Evolutionary conservation across 495 filamentous ascomycete species (phyloP).

Genomic region (Aspergillus affinis): DNA sequence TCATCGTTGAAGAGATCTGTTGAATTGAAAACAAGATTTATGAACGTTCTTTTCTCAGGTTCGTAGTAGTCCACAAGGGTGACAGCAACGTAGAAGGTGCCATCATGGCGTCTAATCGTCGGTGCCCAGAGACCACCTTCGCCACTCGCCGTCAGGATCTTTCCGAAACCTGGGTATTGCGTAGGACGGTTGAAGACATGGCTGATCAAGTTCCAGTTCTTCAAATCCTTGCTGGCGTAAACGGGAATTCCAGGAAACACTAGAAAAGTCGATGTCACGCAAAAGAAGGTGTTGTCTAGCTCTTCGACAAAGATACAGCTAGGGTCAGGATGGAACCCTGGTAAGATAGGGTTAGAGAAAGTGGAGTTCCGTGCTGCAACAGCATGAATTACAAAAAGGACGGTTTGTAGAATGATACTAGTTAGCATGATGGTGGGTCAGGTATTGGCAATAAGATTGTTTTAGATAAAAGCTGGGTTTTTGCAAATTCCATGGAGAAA

Average conservation of each 20-base stretch:
- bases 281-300: neutral
- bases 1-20: neutral
- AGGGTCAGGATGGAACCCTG: neutral
- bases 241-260: neutral
- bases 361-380: neutral
- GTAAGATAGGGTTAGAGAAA: neutral
- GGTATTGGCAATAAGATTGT: too few species aligned
- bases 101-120: neutral
- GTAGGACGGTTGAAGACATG: neutral
- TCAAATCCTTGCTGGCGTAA: neutral
- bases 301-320: slow-evolving; percentile 1
- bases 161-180: neutral
- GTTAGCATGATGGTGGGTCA: too few species aligned
- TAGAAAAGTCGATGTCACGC: neutral
- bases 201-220: slow-evolving; percentile 1
- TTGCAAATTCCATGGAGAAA: too few species aligned
- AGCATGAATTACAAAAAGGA: too few species aligned
- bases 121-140: neutral
- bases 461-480: too few species aligned
- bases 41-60: neutral
- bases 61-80: neutral
- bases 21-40: neutral
- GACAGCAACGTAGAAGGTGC: slow-evolving; percentile 2
- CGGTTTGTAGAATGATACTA: too few species aligned
- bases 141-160: neutral